These are phyloP conservation scores for Linderina pennispora DNA, from an alignment of 192 early-diverging fungal species.

Conservation along the genomic window DNA sequence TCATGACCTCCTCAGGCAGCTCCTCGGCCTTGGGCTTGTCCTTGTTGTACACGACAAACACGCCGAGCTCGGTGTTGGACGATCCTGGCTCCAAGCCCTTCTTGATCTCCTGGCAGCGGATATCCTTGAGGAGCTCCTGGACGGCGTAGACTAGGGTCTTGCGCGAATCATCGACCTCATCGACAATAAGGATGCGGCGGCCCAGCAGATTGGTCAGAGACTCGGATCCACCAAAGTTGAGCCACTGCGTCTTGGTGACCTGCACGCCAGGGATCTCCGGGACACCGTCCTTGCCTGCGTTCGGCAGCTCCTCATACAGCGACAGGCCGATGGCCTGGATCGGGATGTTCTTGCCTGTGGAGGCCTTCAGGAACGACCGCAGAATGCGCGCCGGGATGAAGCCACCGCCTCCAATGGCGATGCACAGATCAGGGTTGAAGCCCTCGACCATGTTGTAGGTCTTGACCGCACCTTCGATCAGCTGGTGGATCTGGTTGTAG, in stretches of 20 bases:
- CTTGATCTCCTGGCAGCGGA: slow-evolving; percentile 47
- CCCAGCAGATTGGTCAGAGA: slow-evolving; percentile 59
- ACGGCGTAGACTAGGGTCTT: slow-evolving; percentile 69
- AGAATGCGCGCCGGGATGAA: slow-evolving; percentile 71
- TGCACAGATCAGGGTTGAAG: slow-evolving; percentile 65
- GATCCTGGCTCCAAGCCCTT: slow-evolving; percentile 29
- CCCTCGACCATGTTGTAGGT: slow-evolving; percentile 51
- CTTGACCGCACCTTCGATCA: slow-evolving; percentile 54
- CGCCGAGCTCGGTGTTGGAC: slow-evolving; percentile 54
- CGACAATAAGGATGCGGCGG: slow-evolving; percentile 67
- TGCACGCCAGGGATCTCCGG: slow-evolving; percentile 46
- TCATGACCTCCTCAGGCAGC: slow-evolving; percentile 53
- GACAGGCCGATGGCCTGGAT: slow-evolving; percentile 74
- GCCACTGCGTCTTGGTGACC: slow-evolving; percentile 77
- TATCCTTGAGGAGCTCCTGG: slow-evolving; percentile 63
- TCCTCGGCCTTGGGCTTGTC: slow-evolving; percentile 62
- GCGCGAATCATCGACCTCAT: slow-evolving; percentile 75
- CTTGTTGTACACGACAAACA: slow-evolving; percentile 80
- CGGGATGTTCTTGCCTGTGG: slow-evolving; percentile 64
- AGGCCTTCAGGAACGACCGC: slow-evolving; percentile 65
- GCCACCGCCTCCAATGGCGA: slow-evolving; percentile 74
- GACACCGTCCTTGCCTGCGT: slow-evolving; percentile 26
- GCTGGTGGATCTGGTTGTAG: slow-evolving; percentile 59
- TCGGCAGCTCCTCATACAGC: slow-evolving; percentile 65
- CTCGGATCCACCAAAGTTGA: slow-evolving; percentile 64